phyloP scores from a whole-genome alignment of 2,329 filamentous ascomycete genomes.

The Apiospora sp. region DNA sequence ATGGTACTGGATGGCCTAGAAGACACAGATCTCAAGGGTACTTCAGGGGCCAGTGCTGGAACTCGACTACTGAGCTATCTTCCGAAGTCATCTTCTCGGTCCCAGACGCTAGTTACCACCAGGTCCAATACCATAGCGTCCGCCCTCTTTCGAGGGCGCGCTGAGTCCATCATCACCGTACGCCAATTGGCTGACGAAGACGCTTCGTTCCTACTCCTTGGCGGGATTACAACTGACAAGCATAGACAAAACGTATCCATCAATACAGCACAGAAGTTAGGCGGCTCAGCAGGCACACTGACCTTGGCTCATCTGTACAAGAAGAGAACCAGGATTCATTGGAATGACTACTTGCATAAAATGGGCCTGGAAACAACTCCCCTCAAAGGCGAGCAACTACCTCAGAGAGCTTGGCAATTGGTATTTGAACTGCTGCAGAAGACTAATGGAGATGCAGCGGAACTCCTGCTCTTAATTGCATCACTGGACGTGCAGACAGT shows the following conservation, averaged over 20 bases:
- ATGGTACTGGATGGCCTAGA: slow-evolving; percentile 22
- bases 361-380: not conserved
- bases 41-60: not conserved
- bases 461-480: not conserved
- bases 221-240: not conserved
- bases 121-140: not conserved
- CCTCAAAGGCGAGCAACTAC: not conserved
- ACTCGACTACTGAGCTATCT: not conserved
- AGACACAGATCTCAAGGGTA: not conserved
- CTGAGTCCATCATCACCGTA: not conserved
- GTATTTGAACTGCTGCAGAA: not conserved
- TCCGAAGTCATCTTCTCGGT: not conserved
- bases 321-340: not conserved
- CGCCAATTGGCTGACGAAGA: not conserved
- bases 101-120: not conserved
- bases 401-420: not conserved
- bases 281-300: not conserved
- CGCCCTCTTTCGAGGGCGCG: not conserved
- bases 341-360: not conserved
- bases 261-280: not conserved
- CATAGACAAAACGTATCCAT: not conserved
- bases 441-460: not conserved
- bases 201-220: not conserved
- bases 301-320: not conserved
- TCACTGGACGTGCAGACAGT: not conserved